phyloP scores from a whole-genome alignment of 306 rosid genomes.

The Citrullus mucosospermus region DNA sequence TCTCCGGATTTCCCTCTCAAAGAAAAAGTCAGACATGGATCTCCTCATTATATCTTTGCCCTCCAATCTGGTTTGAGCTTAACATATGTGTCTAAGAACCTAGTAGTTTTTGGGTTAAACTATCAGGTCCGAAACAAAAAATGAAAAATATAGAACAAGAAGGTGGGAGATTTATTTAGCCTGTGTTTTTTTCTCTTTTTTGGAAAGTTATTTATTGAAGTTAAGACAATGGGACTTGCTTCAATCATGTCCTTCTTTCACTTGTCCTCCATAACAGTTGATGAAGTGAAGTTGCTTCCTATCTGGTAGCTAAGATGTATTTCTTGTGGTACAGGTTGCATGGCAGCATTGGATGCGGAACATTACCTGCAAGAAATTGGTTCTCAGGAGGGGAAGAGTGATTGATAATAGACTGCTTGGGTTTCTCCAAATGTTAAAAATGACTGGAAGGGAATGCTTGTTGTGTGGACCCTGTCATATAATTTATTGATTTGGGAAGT shows the following conservation, averaged over 20 bases:
- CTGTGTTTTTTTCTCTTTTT: neutral
- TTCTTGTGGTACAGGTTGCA: conserved; percentile 53
- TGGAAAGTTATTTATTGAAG: neutral
- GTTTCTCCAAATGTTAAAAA: conserved; percentile 1
- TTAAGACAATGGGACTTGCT: neutral
- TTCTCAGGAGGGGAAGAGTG: conserved; percentile 44
- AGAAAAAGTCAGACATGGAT: neutral
- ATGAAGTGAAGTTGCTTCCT: neutral
- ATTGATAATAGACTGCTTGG: conserved; percentile 25
- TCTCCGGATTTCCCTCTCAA: neutral
- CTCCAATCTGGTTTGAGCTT: neutral
- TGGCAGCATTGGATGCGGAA: conserved; percentile 95
- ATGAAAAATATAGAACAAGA: neutral
- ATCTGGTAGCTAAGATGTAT: neutral
- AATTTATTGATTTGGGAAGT: neutral
- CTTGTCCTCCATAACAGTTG: neutral
- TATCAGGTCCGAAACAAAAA: neutral
- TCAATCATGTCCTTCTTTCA: neutral
- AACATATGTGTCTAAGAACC: neutral
- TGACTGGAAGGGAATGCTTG: neutral
- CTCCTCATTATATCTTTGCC: neutral
- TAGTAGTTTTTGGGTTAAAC: neutral
- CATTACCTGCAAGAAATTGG: conserved; percentile 71
- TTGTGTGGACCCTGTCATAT: neutral
- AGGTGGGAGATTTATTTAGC: neutral